These are phyloP conservation scores for Begonia fuchsioides DNA, from an alignment of 306 rosid genomes.

Conservation along the genomic window DNA sequence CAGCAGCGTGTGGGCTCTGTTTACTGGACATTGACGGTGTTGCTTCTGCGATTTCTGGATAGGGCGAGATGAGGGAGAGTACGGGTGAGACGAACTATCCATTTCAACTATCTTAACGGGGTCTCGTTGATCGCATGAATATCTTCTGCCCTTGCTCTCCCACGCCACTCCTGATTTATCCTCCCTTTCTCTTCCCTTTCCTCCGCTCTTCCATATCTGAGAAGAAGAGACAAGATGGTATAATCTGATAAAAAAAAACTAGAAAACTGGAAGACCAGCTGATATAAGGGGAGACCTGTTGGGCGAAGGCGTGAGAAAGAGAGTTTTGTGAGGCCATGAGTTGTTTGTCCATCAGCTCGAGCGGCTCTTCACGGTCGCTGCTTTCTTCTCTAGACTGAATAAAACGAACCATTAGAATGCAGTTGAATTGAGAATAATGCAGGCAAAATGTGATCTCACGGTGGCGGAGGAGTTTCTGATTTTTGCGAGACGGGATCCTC, in stretches of 20 bases:
- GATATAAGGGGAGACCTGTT: slow-evolving; percentile 17
- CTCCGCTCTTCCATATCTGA: slow-evolving; percentile 16
- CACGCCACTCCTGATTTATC: slow-evolving; percentile 12
- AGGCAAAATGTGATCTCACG: not conserved
- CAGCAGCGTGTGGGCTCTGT: slow-evolving; percentile 2
- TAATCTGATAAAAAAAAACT: no score
- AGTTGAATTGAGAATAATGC: not conserved
- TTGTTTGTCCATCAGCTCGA: slow-evolving; percentile 15
- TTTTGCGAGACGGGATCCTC: slow-evolving; percentile 20
- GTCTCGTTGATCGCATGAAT: slow-evolving; percentile 27
- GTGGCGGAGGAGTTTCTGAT: no score
- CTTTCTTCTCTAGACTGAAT: slow-evolving; percentile 29
- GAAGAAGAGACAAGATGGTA: not conserved
- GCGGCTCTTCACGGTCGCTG: slow-evolving; percentile 11
- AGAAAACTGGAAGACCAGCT: no score
- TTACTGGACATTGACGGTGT: not conserved
- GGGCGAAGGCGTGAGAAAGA: slow-evolving; percentile 32
- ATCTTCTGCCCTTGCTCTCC: slow-evolving; percentile 21
- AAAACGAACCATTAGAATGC: not conserved
- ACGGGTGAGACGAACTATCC: slow-evolving; percentile 25
- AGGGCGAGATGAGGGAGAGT: slow-evolving; percentile 10
- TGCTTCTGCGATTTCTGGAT: slow-evolving; percentile 4
- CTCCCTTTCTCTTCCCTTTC: slow-evolving; percentile 15
- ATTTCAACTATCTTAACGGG: slow-evolving; percentile 39
- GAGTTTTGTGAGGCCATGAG: slow-evolving; percentile 21